Conservation (phyloP, 176 grass and related monocot species). For the Carex myosuroides region DNA sequence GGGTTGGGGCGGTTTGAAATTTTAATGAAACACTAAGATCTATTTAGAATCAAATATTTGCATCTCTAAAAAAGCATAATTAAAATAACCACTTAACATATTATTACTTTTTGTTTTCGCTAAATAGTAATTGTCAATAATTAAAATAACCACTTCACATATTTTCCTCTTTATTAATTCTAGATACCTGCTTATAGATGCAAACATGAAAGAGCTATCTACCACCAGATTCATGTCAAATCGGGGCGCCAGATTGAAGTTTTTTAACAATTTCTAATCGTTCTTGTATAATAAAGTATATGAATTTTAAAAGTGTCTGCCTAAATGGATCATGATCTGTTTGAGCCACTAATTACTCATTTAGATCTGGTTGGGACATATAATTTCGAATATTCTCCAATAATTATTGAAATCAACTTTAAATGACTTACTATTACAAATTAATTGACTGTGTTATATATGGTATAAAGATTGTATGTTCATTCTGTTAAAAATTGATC, state of each 20-base stretch:
- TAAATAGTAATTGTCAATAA: neutral
- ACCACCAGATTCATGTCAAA: constrained; percentile 90
- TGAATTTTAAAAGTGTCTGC: neutral
- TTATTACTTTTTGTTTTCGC: neutral
- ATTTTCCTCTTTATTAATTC: constrained; percentile 4
- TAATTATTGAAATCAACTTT: neutral
- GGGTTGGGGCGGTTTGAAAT: neutral
- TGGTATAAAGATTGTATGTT: constrained; percentile 73
- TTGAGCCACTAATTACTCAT: no score
- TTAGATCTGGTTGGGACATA: no score
- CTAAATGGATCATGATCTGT: no score
- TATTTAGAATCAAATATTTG: neutral
- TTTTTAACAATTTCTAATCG: neutral
- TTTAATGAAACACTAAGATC: neutral
- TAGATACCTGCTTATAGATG: constrained; percentile 92
- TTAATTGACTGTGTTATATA: neutral
- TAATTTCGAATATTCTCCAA: neutral
- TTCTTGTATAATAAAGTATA: neutral
- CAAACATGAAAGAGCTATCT: constrained; percentile 88
- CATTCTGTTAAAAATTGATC: no score
- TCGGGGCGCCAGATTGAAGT: constrained; percentile 60
- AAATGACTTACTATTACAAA: neutral
- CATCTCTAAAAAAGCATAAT: neutral
- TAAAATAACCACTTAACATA: neutral
- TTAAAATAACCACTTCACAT: constrained; percentile 2